phyloP scores from a whole-genome alignment of 2,329 filamentous ascomycete species.

The Aspergillus aculeatus region DNA sequence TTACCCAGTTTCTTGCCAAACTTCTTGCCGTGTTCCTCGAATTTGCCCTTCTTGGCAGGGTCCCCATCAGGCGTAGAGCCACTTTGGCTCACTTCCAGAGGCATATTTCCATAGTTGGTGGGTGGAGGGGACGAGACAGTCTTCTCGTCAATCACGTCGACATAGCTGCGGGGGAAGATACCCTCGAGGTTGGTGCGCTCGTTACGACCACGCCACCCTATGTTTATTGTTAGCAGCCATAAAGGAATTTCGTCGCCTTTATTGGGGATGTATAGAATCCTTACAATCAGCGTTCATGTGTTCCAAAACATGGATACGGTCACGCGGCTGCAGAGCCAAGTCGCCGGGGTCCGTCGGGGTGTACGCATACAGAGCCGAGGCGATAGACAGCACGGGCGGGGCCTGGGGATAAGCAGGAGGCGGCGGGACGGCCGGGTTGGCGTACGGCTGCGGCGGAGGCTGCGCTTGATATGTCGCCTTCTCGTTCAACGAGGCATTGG shows the following conservation, averaged over 20 bases:
- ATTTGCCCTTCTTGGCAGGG: background rate
- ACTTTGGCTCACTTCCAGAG: constrained; percentile 68
- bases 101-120: constrained; percentile 59
- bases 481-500: constrained; percentile 41
- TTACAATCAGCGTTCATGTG: constrained; percentile 92
- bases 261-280: constrained; percentile 14
- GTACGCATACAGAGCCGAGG: constrained; percentile 82
- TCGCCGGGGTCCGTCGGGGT: constrained; percentile 77
- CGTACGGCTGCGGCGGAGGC: constrained; percentile 35
- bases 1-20: constrained; percentile 88
- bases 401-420: constrained; percentile 54
- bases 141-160: constrained; percentile 68
- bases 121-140: constrained; percentile 38
- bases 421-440: constrained; percentile 46
- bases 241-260: background rate
- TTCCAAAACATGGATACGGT: constrained; percentile 76
- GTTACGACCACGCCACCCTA: constrained; percentile 79
- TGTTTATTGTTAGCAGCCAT: constrained; percentile 16
- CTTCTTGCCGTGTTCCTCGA: constrained; percentile 40
- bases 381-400: constrained; percentile 64
- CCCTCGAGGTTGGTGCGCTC: constrained; percentile 78
- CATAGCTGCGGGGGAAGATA: constrained; percentile 93
- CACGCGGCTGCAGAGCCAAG: constrained; percentile 75
- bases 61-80: constrained; percentile 42
- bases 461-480: constrained; percentile 36